Percentiles rank a stretch among this genome's conserved stretches.
Conservation (phyloP, 176 grass and related monocot species). For the Hordeum marinum region DNA sequence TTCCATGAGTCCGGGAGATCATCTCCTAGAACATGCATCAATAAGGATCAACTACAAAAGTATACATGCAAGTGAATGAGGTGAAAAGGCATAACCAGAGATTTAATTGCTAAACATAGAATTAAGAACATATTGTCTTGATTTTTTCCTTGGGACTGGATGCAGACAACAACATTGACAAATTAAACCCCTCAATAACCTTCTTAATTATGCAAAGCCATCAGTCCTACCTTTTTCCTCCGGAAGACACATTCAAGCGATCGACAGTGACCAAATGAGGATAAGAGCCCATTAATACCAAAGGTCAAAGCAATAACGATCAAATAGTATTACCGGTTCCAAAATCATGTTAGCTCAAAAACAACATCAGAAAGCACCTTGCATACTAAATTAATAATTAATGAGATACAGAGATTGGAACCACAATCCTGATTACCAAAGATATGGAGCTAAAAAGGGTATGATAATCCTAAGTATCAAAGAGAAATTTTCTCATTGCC, state of each 20-base stretch:
- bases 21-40: too few species aligned
- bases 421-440: background rate
- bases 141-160: background rate
- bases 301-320: background rate
- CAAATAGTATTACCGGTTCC: background rate
- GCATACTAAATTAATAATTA: background rate
- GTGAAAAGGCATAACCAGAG: too few species aligned
- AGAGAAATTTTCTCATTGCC: too few species aligned
- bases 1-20: too few species aligned
- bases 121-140: too few species aligned
- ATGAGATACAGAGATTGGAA: background rate
- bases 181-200: background rate
- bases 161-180: background rate
- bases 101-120: too few species aligned
- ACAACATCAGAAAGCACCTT: background rate
- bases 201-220: background rate
- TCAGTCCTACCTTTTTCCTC: background rate
- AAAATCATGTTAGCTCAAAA: background rate
- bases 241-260: background rate
- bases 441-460: background rate
- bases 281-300: background rate
- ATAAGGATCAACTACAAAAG: too few species aligned
- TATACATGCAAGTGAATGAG: too few species aligned
- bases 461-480: too few species aligned
- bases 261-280: background rate